These are phyloP conservation scores for Leptographium lundbergii DNA, from an alignment of 2,329 filamentous ascomycete genomes.

Conservation along the genomic window DNA sequence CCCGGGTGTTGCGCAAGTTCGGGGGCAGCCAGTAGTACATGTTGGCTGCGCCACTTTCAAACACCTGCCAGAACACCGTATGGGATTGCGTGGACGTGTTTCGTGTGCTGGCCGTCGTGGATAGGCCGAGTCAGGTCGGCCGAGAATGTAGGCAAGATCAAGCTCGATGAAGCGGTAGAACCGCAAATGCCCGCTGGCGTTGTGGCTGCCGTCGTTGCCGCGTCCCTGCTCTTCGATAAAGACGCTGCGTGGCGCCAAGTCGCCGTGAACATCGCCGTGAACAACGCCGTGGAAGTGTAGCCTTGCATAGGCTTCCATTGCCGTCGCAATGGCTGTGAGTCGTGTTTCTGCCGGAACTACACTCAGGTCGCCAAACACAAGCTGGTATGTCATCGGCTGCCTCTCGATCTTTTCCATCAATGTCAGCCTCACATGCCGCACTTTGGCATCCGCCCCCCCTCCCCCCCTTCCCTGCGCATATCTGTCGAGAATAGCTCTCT, in stretches of 20 bases:
- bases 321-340: conserved; percentile 5
- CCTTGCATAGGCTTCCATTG: conserved; percentile 8
- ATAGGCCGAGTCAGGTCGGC: not conserved
- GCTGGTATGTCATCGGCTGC: conserved; percentile 6
- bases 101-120: not conserved
- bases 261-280: conserved; percentile 8
- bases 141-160: conserved; percentile 8
- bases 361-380: conserved; percentile 8
- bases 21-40: conserved; percentile 11
- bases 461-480: not conserved
- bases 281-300: conserved; percentile 9
- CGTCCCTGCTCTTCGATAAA: conserved; percentile 2
- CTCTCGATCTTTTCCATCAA: conserved; percentile 6
- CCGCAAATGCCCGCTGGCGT: not conserved
- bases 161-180: conserved; percentile 12
- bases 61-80: conserved; percentile 10
- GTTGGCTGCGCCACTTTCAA: conserved; percentile 8
- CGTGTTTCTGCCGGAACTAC: conserved; percentile 1
- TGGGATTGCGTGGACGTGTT: conserved; percentile 9
- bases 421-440: conserved; percentile 7
- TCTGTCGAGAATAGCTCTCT: not conserved
- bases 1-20: conserved; percentile 6
- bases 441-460: not conserved
- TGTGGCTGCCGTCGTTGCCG: no score
- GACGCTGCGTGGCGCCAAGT: conserved; percentile 11